Evolutionary conservation across 345 rosid genomes (phyloP), one percentile per base, ranked within the genome.

Genomic region (Atalantia buxifolia): DNA sequence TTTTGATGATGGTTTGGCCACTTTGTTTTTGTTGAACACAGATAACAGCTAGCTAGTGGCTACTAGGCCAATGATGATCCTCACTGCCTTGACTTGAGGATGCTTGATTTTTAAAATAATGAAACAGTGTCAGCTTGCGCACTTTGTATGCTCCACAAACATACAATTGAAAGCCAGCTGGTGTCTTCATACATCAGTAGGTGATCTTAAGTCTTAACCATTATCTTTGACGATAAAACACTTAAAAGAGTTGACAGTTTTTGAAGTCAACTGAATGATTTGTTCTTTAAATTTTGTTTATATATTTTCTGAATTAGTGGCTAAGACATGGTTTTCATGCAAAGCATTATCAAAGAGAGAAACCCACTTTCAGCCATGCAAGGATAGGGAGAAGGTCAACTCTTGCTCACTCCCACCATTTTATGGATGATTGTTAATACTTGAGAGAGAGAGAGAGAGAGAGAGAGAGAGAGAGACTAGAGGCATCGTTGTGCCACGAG

Each of bases 211-310:
- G 31, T 31, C 71, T 22, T 21, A 42, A 6, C 69, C 61, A 75
- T 75, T 45, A 75, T 75, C 35, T 64, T 64, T 75, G 30, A 76
- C 16, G 65, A n/a, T 31, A 4, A 66, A 13, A 31, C 53, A 75
- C 9, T 48, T 1, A 65, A 12, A 31, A 62, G 65, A 57, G 80
- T 77, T 81, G 80, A 81, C 83, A 71, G 4, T 59, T 0, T 0
- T 19, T 8, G 16, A 55, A 18, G 80, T 77, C 77, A 77, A 66
- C 74, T 56, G 6, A 25, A 30, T 4, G 30, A 61, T 16, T 18
- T 24, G 42, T 30, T 27, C 57, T 14, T 6, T 4, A 9, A 16
- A 53, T 1, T 75, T 69, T 57, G 14, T 9, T 42, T 28, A 4
- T 9, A 31, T 27, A 36, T 24, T 75, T 45, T 66, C 33, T 56